Evolutionary conservation across 345 rosid genomes (phyloP), one percentile per base, ranked within the genome.

Genomic region (Aquilaria yunnanensis): DNA sequence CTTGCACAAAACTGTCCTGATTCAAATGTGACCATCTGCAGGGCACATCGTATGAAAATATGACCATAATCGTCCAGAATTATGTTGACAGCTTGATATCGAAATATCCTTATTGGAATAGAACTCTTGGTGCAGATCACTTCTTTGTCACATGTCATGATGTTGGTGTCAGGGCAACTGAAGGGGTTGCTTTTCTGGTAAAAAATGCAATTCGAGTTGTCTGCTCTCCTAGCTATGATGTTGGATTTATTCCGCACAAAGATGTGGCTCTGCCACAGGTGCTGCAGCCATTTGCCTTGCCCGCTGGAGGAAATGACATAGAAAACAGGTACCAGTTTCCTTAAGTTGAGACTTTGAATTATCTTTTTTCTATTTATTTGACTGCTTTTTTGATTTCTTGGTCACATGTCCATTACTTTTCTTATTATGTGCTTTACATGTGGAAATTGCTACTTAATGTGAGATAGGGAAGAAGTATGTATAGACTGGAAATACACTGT

Each of bases 111-210:
- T 91, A 88, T 70, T 94, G 97, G 99, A 94, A 94, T 66, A 82
- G 96, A 71, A 94, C 99, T 0, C 75, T 94, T 8, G 99, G 99
- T 43, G 93, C 93, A 9, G 99, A 94, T 85, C 99, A 94, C 68
- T 94, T 94, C 76, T 94, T 94, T 61, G 96, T 90, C 31, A 94
- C 97, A 9, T 94, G 99, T 69, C 97, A 94, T 63, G 96, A 91
- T 70, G 96, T 90, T 43, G 99, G 97, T 59, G 96, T 87, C 50
- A 87, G 96, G 71, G 96, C 99, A 14, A 88, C 93, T 8, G 96
- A 91, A 41, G 99, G 90, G 14, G 80, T 86, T 64, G 80, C 93
- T 0, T 72, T 83, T 63, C 83, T 94, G 13, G 74, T 94, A 56
- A 94, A 94, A 83, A 94, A 94, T 74, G 83, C 97, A 0, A 87